A percentile compares a stretch with the other conserved stretches of the same genome.
Conservation (phyloP, 805 yeast genomes). For the Candida suzukii region DNA sequence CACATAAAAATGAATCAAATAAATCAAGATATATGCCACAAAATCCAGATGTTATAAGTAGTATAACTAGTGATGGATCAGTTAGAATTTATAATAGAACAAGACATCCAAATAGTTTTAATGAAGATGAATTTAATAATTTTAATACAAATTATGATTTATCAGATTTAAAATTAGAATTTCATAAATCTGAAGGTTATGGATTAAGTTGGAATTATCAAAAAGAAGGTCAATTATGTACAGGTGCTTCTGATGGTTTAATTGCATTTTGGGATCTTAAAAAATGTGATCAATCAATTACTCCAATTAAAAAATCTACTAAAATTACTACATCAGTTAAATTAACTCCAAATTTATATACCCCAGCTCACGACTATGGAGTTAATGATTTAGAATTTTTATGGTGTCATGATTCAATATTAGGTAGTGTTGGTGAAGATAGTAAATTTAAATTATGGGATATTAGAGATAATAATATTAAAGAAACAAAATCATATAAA, state of each 20-base stretch:
- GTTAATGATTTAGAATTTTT: slow-evolving; percentile 72
- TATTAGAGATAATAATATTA: slow-evolving; percentile 28
- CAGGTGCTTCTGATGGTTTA: slow-evolving; percentile 59
- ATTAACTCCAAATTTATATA: slow-evolving; percentile 11
- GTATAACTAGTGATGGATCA: slow-evolving; percentile 60
- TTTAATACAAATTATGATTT: slow-evolving; percentile 8
- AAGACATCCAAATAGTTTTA: slow-evolving; percentile 49
- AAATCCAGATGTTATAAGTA: slow-evolving; percentile 76
- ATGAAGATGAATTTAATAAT: slow-evolving; percentile 23
- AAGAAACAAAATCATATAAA: neutral
- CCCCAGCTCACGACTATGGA: slow-evolving; percentile 35
- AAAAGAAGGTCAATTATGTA: slow-evolving; percentile 49
- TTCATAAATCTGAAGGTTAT: slow-evolving; percentile 48
- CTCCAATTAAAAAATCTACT: slow-evolving; percentile 5
- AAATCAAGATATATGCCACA: slow-evolving; percentile 72
- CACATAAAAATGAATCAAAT: slow-evolving; percentile 67
- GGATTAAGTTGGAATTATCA: slow-evolving; percentile 71
- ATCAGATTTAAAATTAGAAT: slow-evolving; percentile 17
- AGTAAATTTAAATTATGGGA: slow-evolving; percentile 47
- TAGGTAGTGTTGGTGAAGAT: slow-evolving; percentile 65
- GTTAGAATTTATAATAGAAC: slow-evolving; percentile 74
- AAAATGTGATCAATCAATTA: slow-evolving; percentile 6
- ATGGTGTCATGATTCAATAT: slow-evolving; percentile 50
- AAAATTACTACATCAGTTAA: slow-evolving; percentile 4
- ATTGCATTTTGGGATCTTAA: slow-evolving; percentile 62